Base-by-base conservation (phyloP, 768 basidiomycete species). In the Leccinum subgranulosum region DNA sequence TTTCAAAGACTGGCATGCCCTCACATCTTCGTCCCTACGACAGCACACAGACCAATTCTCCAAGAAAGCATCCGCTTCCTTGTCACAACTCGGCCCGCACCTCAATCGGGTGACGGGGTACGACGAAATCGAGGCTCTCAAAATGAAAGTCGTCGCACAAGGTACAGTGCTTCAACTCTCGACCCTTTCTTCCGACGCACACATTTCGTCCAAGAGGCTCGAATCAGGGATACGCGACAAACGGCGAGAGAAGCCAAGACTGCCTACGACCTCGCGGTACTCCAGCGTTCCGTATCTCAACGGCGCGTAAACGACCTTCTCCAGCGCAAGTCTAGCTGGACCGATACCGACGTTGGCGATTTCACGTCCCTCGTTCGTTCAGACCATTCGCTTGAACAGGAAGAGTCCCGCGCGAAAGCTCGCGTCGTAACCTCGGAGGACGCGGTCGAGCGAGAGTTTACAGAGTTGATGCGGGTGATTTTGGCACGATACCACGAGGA, bases 401-500 rank as follows among this genome's bases (percentile, higher is more conserved):
- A 83, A 48, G 96, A 98, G 65, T 71, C 76, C 2, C 77, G 79
- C 10, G 84, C 90, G 1, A 94, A 96, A 66, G 72, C 70, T 7
- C 79, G 77, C 17, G 87, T 91, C 3, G 79, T 81, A 21, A 80
- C 84, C 41, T 80, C 84, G 3, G 97, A 99, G 64, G 81, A 84
- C 51, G 83, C 81, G 2, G 92, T 94, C 17, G 97, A 99, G 63
- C 82, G 82, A 47, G 91, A 88, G 64, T 97, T 98, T 70, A 87
- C 81, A 66, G 88, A 86, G 68, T 81, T 98, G 62, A 91, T 96
- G 88, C 86, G 86, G 55, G 79, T 83, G 10, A 98, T 98, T 66
- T 81, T 99, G 57, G 86, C 84, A 50, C 82, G 96, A 39, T 98
- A 98, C 72, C 96, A 98, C 75, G 96, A 98, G 74, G 97, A 99